phyloP scores from a whole-genome alignment of 441 rosid species.

The Jatropha podagrica region DNA sequence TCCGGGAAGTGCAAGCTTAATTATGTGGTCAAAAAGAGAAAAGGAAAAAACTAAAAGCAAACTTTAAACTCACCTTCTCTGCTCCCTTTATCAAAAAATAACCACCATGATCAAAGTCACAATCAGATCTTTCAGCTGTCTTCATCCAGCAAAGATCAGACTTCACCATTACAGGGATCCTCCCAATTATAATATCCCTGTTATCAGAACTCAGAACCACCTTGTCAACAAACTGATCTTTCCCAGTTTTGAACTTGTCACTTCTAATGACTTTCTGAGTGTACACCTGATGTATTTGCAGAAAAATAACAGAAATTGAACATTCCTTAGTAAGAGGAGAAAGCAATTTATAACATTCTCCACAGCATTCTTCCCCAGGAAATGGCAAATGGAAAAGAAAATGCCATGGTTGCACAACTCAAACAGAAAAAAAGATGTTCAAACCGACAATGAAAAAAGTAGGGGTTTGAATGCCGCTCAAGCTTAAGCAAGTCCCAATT shows the following conservation, averaged over 20 bases:
- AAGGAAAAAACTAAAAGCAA: background rate
- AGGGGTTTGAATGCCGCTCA: background rate
- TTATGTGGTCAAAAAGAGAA: background rate
- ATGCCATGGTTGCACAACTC: background rate
- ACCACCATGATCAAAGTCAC: constrained; percentile 92
- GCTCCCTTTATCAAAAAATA: constrained; percentile 90
- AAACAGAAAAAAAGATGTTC: background rate
- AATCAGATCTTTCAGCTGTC: constrained; percentile 58
- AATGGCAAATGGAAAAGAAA: background rate
- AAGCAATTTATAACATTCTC: background rate
- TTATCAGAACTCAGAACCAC: constrained; percentile 33
- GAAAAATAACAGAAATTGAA: constrained; percentile 1
- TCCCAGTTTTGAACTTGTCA: constrained; percentile 90
- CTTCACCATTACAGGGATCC: constrained; percentile 92
- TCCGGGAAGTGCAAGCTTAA: background rate
- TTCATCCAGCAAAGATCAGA: constrained; percentile 83
- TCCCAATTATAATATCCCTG: constrained; percentile 60
- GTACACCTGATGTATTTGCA: constrained; percentile 50
- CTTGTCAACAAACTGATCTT: constrained; percentile 49
- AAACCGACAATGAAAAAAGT: background rate
- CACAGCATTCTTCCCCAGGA: background rate
- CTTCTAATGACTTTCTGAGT: constrained; percentile 41
- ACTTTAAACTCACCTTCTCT: constrained; percentile 62
- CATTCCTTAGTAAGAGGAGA: background rate
- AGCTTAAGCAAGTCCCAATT: background rate